phyloP scores from a whole-genome alignment of 768 basidiomycete species.

The Fomitopsis pulvina region DNA sequence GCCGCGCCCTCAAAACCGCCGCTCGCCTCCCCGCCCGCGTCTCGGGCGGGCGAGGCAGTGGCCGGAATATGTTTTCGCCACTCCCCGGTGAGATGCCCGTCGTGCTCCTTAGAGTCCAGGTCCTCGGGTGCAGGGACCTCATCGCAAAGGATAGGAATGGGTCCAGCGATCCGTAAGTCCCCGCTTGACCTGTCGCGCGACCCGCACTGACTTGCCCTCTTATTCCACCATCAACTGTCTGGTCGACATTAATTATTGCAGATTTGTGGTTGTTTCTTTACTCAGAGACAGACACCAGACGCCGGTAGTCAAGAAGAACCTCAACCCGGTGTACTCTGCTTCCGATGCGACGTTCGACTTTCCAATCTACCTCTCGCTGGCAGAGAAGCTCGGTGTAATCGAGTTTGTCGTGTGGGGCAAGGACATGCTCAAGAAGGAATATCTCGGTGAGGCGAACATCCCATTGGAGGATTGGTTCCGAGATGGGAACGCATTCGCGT shows the following conservation, averaged over 20 bases:
- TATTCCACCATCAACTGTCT: background rate
- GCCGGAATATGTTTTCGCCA: conserved; percentile 34
- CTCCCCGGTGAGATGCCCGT: conserved; percentile 58
- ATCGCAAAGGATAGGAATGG: conserved; percentile 60
- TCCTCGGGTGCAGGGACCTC: conserved; percentile 57
- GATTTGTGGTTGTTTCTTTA: conserved; percentile 64
- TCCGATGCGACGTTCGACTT: conserved; percentile 87
- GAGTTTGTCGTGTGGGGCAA: conserved; percentile 94
- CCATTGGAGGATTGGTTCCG: conserved; percentile 81
- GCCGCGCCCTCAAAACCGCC: conserved; percentile 54
- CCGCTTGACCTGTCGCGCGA: conserved; percentile 1
- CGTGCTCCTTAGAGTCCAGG: conserved; percentile 60
- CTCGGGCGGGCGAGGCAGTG: conserved; percentile 32
- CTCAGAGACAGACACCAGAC: conserved; percentile 60
- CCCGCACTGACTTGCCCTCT: background rate
- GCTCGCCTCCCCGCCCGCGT: conserved; percentile 47
- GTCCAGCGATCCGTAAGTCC: conserved; percentile 70
- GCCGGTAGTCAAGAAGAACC: conserved; percentile 63
- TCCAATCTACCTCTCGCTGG: conserved; percentile 72
- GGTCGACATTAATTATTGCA: conserved; percentile 21
- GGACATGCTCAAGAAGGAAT: conserved; percentile 86
- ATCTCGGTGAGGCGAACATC: conserved; percentile 82
- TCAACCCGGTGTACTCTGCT: conserved; percentile 58
- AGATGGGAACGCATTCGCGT: conserved; percentile 39
- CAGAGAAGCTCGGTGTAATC: conserved; percentile 63